Evolutionary conservation across 495 filamentous ascomycete species (phyloP).

Genomic region (Pyrenula aspistea): DNA sequence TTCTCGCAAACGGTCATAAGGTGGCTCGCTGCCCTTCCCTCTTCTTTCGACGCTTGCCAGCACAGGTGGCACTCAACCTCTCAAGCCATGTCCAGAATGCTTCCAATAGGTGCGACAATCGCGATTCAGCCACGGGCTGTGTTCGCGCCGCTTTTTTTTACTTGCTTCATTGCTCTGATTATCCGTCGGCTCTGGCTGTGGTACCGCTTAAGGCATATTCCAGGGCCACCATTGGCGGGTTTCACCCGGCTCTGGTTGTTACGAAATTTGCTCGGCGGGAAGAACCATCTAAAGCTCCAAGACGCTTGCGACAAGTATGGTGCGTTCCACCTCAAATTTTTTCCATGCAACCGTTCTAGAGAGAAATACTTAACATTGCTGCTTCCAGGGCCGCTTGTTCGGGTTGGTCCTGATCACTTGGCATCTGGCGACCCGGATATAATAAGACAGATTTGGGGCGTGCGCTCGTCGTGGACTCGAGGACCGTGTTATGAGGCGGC

Average conservation of each 20-base stretch:
- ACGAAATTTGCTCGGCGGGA: neutral
- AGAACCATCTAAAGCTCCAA: neutral
- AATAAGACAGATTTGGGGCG: neutral
- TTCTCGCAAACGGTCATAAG: no score
- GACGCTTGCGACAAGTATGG: neutral
- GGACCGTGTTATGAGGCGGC: neutral
- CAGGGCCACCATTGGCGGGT: neutral
- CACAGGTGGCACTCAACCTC: no score
- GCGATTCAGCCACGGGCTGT: no score
- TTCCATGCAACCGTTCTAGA: no score
- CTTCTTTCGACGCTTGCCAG: no score
- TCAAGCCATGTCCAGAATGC: no score
- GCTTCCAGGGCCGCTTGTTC: neutral
- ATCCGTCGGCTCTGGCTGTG: no score
- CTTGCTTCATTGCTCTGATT: no score
- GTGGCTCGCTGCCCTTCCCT: no score
- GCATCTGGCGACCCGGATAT: neutral
- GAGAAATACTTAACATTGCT: neutral
- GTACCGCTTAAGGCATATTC: no score
- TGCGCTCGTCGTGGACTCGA: neutral
- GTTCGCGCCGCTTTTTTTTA: no score
- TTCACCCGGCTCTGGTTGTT: neutral
- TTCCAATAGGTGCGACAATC: no score
- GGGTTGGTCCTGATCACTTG: neutral
- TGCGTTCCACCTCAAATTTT: neutral